Conservation (phyloP, 169 alveolate genomes). For the Cryptosporidium felis region DNA sequence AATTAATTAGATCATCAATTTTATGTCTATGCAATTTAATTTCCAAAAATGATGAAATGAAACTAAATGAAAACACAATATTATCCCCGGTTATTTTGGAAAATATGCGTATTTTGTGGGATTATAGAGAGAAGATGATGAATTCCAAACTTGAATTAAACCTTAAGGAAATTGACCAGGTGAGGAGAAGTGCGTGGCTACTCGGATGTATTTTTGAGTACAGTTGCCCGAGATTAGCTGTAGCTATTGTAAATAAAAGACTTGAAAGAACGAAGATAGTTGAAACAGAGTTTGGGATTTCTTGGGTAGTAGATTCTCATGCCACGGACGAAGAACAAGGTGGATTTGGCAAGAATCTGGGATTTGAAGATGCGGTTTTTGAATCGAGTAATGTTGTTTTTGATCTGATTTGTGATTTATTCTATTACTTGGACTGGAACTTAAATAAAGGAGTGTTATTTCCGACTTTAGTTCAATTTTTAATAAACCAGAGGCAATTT, state of each 20-base stretch:
- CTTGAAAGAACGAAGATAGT: neutral
- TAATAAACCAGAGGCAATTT: slow-evolving; percentile 53
- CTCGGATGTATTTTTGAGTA: slow-evolving; percentile 58
- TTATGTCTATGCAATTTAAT: slow-evolving; percentile 18
- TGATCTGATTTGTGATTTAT: slow-evolving; percentile 50
- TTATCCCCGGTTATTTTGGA: slow-evolving; percentile 21
- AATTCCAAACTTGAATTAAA: neutral
- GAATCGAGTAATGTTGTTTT: slow-evolving; percentile 38
- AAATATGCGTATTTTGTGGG: slow-evolving; percentile 23
- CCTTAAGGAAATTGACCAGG: slow-evolving; percentile 11
- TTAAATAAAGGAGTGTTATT: slow-evolving; percentile 42
- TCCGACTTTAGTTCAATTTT: slow-evolving; percentile 55
- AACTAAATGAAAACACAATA: neutral
- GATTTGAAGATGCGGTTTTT: neutral
- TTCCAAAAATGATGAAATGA: neutral
- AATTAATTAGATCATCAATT: slow-evolving; percentile 58
- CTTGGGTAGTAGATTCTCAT: neutral
- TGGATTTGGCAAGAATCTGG: slow-evolving; percentile 18
- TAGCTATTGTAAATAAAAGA: slow-evolving; percentile 24
- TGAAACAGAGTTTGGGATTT: slow-evolving; percentile 63
- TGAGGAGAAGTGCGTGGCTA: slow-evolving; percentile 63
- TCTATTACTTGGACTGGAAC: slow-evolving; percentile 46
- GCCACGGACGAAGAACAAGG: neutral
- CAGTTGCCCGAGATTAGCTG: slow-evolving; percentile 11
- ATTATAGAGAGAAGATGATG: neutral